Conservation (phyloP, 2,329 filamentous ascomycete species). For the Penicillium fuscoglaucum region DNA sequence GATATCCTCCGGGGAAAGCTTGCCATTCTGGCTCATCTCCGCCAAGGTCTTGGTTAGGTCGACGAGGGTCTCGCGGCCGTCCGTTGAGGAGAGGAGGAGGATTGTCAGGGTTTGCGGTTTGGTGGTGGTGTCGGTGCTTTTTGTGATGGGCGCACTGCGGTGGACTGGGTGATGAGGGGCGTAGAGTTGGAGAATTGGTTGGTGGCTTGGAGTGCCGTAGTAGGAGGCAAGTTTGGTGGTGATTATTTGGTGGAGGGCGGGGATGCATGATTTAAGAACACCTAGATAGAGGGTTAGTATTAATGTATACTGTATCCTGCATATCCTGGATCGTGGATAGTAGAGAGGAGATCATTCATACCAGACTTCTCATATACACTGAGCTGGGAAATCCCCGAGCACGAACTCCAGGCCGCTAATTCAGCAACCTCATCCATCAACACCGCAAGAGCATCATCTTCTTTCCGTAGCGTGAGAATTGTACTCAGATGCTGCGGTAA, state of each 20-base stretch:
- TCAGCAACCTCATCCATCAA: slow-evolving; percentile 90
- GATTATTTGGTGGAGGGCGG: slow-evolving; percentile 78
- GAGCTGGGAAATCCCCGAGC: slow-evolving; percentile 80
- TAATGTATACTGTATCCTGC: neutral
- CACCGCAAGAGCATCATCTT: slow-evolving; percentile 73
- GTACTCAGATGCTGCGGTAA: slow-evolving; percentile 86
- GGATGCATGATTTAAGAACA: slow-evolving; percentile 82
- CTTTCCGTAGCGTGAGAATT: slow-evolving; percentile 70
- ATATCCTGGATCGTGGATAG: neutral
- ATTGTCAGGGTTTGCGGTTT: slow-evolving; percentile 52
- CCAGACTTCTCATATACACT: slow-evolving; percentile 92
- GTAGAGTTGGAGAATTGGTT: slow-evolving; percentile 71
- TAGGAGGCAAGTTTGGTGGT: slow-evolving; percentile 79
- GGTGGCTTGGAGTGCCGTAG: slow-evolving; percentile 67
- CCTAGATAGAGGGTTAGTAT: slow-evolving; percentile 53
- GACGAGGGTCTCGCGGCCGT: slow-evolving; percentile 89
- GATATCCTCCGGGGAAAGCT: slow-evolving; percentile 79
- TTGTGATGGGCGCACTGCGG: slow-evolving; percentile 26
- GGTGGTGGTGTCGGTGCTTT: slow-evolving; percentile 9
- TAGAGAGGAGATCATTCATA: slow-evolving; percentile 40
- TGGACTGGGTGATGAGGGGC: slow-evolving; percentile 66
- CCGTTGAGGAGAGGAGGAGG: slow-evolving; percentile 80
- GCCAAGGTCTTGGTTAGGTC: slow-evolving; percentile 92
- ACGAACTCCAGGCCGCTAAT: slow-evolving; percentile 88
- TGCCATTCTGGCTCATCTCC: slow-evolving; percentile 90